phyloP scores from a whole-genome alignment of 108 stramenopile genomes.

The Fragilaria crotonensis region DNA sequence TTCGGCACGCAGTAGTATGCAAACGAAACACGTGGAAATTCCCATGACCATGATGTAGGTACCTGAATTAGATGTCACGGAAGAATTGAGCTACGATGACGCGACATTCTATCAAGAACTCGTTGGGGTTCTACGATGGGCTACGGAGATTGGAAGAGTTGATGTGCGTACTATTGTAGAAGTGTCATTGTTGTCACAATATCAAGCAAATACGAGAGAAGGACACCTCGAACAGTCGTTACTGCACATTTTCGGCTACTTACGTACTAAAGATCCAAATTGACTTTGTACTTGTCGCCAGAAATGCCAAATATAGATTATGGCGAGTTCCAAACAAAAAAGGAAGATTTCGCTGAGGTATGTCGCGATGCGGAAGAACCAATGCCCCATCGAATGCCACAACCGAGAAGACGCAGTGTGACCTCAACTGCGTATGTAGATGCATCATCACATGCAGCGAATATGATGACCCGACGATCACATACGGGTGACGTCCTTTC shows the following conservation, averaged over 20 bases:
- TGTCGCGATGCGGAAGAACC: constrained; percentile 14
- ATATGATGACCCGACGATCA: constrained; percentile 33
- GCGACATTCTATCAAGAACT: constrained; percentile 12
- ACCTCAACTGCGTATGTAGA: constrained; percentile 3
- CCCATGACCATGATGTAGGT: constrained; percentile 1
- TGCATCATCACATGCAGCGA: constrained; percentile 38
- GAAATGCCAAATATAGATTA: constrained; percentile 2
- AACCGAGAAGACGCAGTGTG: constrained; percentile 8
- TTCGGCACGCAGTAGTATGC: not conserved
- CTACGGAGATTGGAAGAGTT: constrained; percentile 17
- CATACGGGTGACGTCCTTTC: constrained; percentile 47
- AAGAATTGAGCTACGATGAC: constrained; percentile 1
- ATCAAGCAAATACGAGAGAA: constrained; percentile 12
- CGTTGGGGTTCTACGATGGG: constrained; percentile 36
- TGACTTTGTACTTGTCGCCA: constrained; percentile 1
- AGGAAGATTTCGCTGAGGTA: not conserved
- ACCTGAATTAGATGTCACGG: constrained; percentile 9
- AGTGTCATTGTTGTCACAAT: constrained; percentile 23
- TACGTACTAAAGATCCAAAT: constrained; percentile 7
- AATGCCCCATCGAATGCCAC: constrained; percentile 7
- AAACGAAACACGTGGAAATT: not conserved
- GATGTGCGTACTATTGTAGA: constrained; percentile 13
- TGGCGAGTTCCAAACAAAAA: not conserved
- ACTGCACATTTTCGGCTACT: constrained; percentile 25
- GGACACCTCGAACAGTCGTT: constrained; percentile 27